phyloP scores from a whole-genome alignment of 441 rosid genomes.

The Gossypium gossypioides region DNA sequence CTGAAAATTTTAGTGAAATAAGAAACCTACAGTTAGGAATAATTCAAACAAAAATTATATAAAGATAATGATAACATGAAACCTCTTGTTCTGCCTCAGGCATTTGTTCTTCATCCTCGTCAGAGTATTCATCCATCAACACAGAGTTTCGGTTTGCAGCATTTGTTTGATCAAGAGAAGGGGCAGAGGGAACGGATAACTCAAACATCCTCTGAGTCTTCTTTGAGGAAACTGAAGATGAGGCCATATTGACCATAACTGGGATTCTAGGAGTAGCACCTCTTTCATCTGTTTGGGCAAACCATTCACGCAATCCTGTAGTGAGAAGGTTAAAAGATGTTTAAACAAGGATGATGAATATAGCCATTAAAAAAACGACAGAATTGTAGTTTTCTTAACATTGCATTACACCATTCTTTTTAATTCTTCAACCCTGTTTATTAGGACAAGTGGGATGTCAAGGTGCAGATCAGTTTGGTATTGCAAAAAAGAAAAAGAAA shows the following conservation, averaged over 20 bases:
- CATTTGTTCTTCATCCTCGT: slow-evolving; percentile 92
- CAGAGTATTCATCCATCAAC: slow-evolving; percentile 80
- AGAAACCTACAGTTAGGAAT: slow-evolving; percentile 3
- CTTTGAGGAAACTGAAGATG: slow-evolving; percentile 56
- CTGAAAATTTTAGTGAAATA: slow-evolving; percentile 32
- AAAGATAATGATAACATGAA: slow-evolving; percentile 9
- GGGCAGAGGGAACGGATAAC: slow-evolving; percentile 37
- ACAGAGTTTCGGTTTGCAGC: slow-evolving; percentile 57
- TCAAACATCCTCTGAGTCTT: slow-evolving; percentile 41
- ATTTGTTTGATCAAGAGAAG: slow-evolving; percentile 59
- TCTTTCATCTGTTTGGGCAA: slow-evolving; percentile 90
- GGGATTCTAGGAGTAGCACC: slow-evolving; percentile 90
- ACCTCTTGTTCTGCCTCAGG: slow-evolving; percentile 92
- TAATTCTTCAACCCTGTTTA: background rate
- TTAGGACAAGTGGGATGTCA: background rate
- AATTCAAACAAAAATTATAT: background rate
- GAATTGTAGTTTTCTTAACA: background rate
- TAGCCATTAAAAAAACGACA: background rate
- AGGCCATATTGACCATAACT: slow-evolving; percentile 94
- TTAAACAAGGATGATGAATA: slow-evolving; percentile 11
- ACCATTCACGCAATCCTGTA: slow-evolving; percentile 94
- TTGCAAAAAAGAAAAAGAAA: background rate
- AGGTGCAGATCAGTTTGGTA: background rate
- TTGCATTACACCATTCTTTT: background rate
- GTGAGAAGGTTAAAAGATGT: slow-evolving; percentile 11